Conservation (phyloP, 2,329 filamentous ascomycete species). For the Fusarium sp. region DNA sequence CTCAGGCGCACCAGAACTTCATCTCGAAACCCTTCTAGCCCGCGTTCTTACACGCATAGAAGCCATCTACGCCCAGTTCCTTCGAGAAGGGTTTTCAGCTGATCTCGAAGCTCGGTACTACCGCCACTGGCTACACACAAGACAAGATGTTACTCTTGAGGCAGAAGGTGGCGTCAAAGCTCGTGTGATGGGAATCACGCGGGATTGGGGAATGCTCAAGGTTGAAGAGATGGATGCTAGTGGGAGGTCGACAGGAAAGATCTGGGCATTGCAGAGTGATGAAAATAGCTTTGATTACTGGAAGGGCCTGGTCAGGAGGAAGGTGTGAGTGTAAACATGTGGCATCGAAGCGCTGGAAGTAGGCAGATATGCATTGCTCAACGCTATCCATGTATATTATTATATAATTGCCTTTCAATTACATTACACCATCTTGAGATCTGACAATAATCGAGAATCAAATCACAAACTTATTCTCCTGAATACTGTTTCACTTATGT, state of each 20-base stretch:
- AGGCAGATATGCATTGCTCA: too few species aligned
- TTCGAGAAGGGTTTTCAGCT: conserved; percentile 77
- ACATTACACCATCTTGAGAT: neutral
- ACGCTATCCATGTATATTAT: rapidly evolving
- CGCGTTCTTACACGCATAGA: conserved; percentile 84
- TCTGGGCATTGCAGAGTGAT: conserved; percentile 91
- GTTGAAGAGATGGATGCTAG: conserved; percentile 84
- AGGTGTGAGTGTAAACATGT: conserved; percentile 61
- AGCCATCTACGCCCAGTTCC: conserved; percentile 79
- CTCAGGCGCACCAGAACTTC: conserved; percentile 65
- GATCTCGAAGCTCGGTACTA: conserved; percentile 84
- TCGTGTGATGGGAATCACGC: conserved; percentile 85
- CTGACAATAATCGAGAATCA: neutral
- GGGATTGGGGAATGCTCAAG: conserved; percentile 88
- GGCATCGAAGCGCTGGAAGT: too few species aligned
- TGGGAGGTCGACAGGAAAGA: conserved; percentile 79
- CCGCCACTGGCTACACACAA: conserved; percentile 84
- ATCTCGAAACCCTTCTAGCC: conserved; percentile 83
- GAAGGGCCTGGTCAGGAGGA: conserved; percentile 84
- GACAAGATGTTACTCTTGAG: conserved; percentile 79
- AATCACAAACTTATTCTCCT: neutral
- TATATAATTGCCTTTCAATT: neutral
- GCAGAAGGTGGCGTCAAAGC: conserved; percentile 80
- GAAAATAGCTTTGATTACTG: conserved; percentile 99
- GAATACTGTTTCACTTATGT: neutral